Evolutionary conservation across 805 yeast species (phyloP), one percentile per base, ranked within the genome.

Genomic region (Deakozyma indianensis): DNA sequence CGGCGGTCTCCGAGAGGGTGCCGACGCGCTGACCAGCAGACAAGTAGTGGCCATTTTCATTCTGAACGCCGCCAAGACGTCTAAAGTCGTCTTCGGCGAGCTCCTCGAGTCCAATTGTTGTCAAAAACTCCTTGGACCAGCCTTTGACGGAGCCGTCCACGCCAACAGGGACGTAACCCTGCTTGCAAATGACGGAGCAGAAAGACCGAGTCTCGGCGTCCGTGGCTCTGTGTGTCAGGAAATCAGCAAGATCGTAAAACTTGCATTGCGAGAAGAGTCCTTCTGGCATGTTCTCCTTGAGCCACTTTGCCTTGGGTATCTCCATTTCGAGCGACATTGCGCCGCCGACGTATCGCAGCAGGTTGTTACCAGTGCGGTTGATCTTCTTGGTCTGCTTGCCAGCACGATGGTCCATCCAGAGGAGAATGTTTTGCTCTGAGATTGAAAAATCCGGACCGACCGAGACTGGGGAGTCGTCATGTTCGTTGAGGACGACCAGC

Each of bases 341-440:
- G 18, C 97, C 97, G 48, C 98, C 98, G 18, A 92, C 97, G 60
- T 85, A 92, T 60, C 84, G 82, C 57, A 92, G 71, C 47, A 84
- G 77, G 57, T 75, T 77, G 58, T 86, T 94, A 28, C 74, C 73
- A 0, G 95, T 82, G 38, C 80, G 75, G 63, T 90, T 90, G 61
- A 92, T 87, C 47, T 68, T 74, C 46, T 76, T 67, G 14, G 96
- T 87, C 60, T 90, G 96, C 4, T 69, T 67, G 15, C 72, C 79
- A 0, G 97, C 96, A 51, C 98, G 75, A 63, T 92, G 98, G 66
- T 92, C 98, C 97, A 92, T 90, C 98, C 98, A 92, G 51, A 92
- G 65, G 44, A 92, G 78, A 56, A 92, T 80, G 63, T 92, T 87
- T 59, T 88, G 94, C 50, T 73, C 73, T 42, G 67, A 53, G 55